These are phyloP conservation scores for Coemansia sp. DNA, from an alignment of 371 early-diverging fungal genomes.

Conservation along the genomic window DNA sequence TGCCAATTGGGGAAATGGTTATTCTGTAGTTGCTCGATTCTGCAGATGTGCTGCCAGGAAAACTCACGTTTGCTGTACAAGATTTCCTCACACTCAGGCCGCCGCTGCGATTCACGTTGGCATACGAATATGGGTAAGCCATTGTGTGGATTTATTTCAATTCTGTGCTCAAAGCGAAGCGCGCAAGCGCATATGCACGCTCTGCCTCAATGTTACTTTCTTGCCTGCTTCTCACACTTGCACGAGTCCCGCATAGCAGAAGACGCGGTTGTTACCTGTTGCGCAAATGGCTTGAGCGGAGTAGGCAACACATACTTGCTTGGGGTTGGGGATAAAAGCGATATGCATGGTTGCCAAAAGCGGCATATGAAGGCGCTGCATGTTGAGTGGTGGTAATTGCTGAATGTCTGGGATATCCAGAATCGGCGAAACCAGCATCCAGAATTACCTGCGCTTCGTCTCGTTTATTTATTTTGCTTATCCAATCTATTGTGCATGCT, in stretches of 20 bases:
- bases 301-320: background rate
- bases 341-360: slow-evolving; percentile 6
- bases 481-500: background rate
- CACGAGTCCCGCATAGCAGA: background rate
- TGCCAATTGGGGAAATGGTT: background rate
- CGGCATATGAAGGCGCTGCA: background rate
- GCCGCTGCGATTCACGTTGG: slow-evolving; percentile 31
- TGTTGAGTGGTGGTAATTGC: background rate
- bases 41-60: slow-evolving; percentile 6
- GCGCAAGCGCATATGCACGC: background rate
- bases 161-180: background rate
- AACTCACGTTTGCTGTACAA: slow-evolving; percentile 28
- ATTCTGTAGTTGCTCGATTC: slow-evolving; percentile 28
- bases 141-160: background rate
- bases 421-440: background rate
- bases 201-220: background rate
- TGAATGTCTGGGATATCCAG: slow-evolving; percentile 6
- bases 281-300: background rate
- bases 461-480: background rate
- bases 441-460: background rate
- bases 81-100: slow-evolving; percentile 31
- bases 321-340: background rate
- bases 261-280: background rate
- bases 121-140: slow-evolving; percentile 46
- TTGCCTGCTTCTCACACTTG: background rate